These are phyloP conservation scores for Thuidium tamariscinum DNA, from an alignment of 225 moss, liverwort and hornwort species.

Conservation along the genomic window DNA sequence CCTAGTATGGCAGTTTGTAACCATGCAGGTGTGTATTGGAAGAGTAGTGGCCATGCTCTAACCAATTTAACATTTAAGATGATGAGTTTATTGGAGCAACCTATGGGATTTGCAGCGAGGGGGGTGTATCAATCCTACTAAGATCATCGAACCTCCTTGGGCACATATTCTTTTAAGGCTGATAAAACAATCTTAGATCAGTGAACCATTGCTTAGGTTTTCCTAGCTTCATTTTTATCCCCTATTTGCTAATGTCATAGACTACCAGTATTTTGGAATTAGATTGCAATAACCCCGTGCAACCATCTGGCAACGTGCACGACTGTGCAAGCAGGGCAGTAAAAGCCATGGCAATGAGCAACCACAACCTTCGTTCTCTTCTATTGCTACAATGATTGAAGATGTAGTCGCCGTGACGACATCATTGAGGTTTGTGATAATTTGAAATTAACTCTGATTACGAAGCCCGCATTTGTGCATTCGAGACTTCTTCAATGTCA, in stretches of 20 bases:
- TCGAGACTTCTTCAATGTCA: neutral
- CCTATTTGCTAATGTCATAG: neutral
- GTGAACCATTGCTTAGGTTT: neutral
- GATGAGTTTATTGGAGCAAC: neutral
- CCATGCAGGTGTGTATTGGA: neutral
- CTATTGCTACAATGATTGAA: neutral
- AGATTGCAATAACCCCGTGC: neutral
- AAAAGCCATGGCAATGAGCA: neutral
- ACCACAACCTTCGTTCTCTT: too few species aligned
- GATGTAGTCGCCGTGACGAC: too few species aligned
- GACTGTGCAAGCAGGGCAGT: neutral
- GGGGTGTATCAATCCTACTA: neutral
- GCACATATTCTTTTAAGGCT: neutral
- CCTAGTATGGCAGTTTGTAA: neutral
- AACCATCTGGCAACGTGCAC: neutral
- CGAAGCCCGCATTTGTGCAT: neutral
- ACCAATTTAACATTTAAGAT: neutral
- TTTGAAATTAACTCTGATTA: neutral
- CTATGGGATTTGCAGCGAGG: neutral
- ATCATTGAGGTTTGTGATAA: neutral
- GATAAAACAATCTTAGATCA: neutral
- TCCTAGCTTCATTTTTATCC: neutral
- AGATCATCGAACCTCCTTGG: neutral
- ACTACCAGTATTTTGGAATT: neutral
- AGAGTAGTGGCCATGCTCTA: neutral